Evolutionary conservation across 306 rosid species (phyloP), one percentile per base, ranked within the genome.

Genomic region (Rosa multiflora): DNA sequence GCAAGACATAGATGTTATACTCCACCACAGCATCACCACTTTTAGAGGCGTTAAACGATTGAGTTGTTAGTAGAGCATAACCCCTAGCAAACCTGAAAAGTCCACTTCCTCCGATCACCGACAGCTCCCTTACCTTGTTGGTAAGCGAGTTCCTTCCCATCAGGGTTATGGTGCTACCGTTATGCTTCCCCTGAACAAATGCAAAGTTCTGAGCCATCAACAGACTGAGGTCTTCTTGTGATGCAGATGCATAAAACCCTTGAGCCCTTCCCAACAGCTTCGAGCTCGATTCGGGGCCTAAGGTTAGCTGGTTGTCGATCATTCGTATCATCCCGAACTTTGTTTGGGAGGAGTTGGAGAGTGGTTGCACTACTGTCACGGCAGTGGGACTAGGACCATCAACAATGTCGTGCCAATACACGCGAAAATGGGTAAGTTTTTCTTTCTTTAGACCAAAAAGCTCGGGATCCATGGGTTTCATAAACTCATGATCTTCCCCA

Each of bases 91-190:
- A 88, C 58, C 92, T 47, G 78, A 93, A 93, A 53, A 82, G 79
- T 0, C 98, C 95, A 70, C 94, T 91, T 1, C 97, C 97, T 17
- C 94, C 97, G n/a, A 90, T 82, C 74, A 90, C 93, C 6, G 93
- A 91, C 93, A 93, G 82, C 78, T 93, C 97, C 64, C 98, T 91
- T 21, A 78, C 82, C 59, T 81, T 85, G 11, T 81, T 14, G 73
- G 81, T 71, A 10, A 90, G 53, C 3, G 84, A 78, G 66, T 93
- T 91, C 78, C 94, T 82, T 4, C 98, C 93, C 40, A 91, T 68
- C 15, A 91, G 66, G 0, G 93, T 87, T 64, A 91, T 51, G 21
- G 87, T 86, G 79, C 98, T 93, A 0, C 94, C 94, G 29, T 86
- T 90, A 47, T 88, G 90, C 51, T 93, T 88, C 37, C 95, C 97